Evolutionary conservation across 768 basidiomycete genomes (phyloP).

Genomic region (Podaxis rugospora): DNA sequence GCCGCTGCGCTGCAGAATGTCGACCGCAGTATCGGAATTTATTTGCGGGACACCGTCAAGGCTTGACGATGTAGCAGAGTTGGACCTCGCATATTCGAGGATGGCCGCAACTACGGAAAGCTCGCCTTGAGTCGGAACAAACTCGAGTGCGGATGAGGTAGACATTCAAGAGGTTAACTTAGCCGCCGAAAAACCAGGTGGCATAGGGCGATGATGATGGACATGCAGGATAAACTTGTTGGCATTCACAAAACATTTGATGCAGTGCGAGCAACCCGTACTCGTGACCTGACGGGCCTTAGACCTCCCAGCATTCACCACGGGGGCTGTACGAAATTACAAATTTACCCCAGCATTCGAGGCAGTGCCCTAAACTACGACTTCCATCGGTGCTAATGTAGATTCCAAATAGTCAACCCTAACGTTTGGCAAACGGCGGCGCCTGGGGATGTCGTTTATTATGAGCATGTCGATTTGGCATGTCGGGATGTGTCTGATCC

Average conservation of each 20-base stretch:
- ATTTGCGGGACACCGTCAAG: background rate
- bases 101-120: slow-evolving; percentile 12
- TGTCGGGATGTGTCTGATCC: too few species aligned
- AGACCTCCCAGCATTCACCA: background rate
- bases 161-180: slow-evolving; percentile 3
- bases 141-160: slow-evolving; percentile 6
- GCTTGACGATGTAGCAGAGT: slow-evolving; percentile 2
- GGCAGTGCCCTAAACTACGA: background rate
- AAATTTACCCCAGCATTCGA: background rate
- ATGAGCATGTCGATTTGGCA: too few species aligned
- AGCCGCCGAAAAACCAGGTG: background rate
- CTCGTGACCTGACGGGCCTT: slow-evolving; percentile 2
- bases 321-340: slow-evolving; percentile 8
- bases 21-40: too few species aligned
- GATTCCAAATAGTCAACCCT: background rate
- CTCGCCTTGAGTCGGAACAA: slow-evolving; percentile 10
- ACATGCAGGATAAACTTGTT: background rate
- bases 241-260: background rate
- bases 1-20: too few species aligned
- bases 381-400: background rate
- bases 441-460: background rate
- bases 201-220: background rate
- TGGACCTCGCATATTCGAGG: slow-evolving; percentile 3
- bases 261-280: background rate
- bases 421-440: background rate